These are phyloP conservation scores for Saturnispora zaruensis DNA, from an alignment of 805 yeast species.

Conservation along the genomic window DNA sequence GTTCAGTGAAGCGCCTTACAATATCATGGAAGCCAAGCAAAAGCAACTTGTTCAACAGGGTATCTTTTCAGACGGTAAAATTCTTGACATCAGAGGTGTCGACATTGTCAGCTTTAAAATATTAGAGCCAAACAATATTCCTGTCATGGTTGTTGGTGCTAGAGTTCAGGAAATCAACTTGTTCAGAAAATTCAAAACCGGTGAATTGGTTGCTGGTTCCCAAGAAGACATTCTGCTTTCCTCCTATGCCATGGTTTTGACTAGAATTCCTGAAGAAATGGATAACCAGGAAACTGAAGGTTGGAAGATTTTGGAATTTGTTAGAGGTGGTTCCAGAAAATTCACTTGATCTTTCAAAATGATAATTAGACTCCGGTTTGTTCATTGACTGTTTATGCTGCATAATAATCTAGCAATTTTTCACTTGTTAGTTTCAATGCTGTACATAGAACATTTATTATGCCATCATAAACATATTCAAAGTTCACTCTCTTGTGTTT, in stretches of 20 bases:
- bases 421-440: neutral
- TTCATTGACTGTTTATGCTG: neutral
- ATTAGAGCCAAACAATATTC: conserved; percentile 83
- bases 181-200: conserved; percentile 83
- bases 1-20: conserved; percentile 95
- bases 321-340: conserved; percentile 84
- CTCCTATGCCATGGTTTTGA: conserved; percentile 93
- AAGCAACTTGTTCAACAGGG: conserved; percentile 90
- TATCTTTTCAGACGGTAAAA: conserved; percentile 80
- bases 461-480: neutral
- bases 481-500: neutral
- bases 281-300: conserved; percentile 91
- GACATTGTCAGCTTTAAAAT: conserved; percentile 83
- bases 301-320: conserved; percentile 93
- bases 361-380: neutral
- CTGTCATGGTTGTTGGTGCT: conserved; percentile 88
- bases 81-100: conserved; percentile 90
- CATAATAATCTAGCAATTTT: neutral
- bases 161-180: conserved; percentile 94
- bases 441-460: conserved; percentile 1
- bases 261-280: conserved; percentile 87
- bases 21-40: conserved; percentile 88
- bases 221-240: conserved; percentile 88
- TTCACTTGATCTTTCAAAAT: conserved; percentile 39
- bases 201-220: conserved; percentile 91